A percentile compares a stretch with the other conserved stretches of the same genome.
Conservation (phyloP, 257 asterid species). For the Rhazya stricta region DNA sequence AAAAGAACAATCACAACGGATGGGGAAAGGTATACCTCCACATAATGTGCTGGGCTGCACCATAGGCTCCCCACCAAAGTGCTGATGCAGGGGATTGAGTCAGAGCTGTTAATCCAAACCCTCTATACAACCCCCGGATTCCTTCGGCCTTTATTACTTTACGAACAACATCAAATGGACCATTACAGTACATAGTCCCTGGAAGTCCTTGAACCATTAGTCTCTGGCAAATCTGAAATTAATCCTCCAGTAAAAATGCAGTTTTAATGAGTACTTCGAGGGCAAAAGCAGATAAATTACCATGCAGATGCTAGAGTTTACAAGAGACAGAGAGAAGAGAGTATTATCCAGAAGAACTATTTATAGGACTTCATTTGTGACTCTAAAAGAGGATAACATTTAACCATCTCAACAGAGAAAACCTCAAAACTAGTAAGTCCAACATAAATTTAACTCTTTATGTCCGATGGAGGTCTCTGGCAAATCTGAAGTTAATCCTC, state of each 20-base stretch:
- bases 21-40: conserved; percentile 55
- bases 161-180: conserved; percentile 61
- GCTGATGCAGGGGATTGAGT: conserved; percentile 90
- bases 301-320: not conserved
- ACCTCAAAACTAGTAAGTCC: not conserved
- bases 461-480: conserved; percentile 34
- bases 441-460: not conserved
- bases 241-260: not conserved
- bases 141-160: conserved; percentile 74
- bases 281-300: not conserved
- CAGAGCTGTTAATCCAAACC: conserved; percentile 75
- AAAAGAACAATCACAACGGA: not conserved
- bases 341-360: not conserved
- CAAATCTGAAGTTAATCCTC: conserved; percentile 39
- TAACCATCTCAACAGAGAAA: not conserved
- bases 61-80: conserved; percentile 98
- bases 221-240: conserved; percentile 67
- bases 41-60: conserved; percentile 69
- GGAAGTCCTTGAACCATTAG: conserved; percentile 95
- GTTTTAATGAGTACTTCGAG: not conserved
- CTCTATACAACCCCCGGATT: conserved; percentile 76
- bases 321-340: not conserved
- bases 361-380: not conserved
- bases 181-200: conserved; percentile 62
- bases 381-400: not conserved